phyloP scores from a whole-genome alignment of 768 basidiomycete genomes.

The Pleurotus platypus region DNA sequence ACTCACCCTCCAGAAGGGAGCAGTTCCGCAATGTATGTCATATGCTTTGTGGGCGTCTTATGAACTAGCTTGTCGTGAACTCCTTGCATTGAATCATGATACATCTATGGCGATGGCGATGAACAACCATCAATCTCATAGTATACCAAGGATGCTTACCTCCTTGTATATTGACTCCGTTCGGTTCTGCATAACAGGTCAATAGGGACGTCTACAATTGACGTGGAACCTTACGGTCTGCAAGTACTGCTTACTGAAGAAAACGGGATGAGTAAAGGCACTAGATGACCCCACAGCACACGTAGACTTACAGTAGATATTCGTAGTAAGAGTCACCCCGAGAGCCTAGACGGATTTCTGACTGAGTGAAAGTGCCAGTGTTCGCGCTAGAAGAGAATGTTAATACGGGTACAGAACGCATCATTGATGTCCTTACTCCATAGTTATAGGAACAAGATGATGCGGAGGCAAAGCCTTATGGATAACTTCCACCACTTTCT shows the following conservation, averaged over 20 bases:
- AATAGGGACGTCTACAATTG: background rate
- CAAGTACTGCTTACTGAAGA: slow-evolving; percentile 49
- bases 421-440: no score
- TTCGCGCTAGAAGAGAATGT: slow-evolving; percentile 13
- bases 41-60: slow-evolving; percentile 38
- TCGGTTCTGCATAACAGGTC: slow-evolving; percentile 33
- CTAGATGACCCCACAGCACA: no score
- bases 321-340: slow-evolving; percentile 83
- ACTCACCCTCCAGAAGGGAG: slow-evolving; percentile 83
- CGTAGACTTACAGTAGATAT: slow-evolving; percentile 51
- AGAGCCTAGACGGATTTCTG: slow-evolving; percentile 72
- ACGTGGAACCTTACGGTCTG: slow-evolving; percentile 46
- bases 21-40: slow-evolving; percentile 81
- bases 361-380: slow-evolving; percentile 26
- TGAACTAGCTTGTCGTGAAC: slow-evolving; percentile 61
- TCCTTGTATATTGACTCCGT: slow-evolving; percentile 61
- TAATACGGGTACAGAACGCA: no score
- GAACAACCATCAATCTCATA: background rate
- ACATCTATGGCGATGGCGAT: slow-evolving; percentile 46
- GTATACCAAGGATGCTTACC: slow-evolving; percentile 33
- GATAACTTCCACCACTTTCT: slow-evolving; percentile 67
- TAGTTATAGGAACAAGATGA: slow-evolving; percentile 68
- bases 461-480: slow-evolving; percentile 44
- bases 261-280: background rate
- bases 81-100: slow-evolving; percentile 66